These are phyloP conservation scores for Stropharia rugosoannulata DNA, from an alignment of 768 basidiomycete species.

Conservation along the genomic window DNA sequence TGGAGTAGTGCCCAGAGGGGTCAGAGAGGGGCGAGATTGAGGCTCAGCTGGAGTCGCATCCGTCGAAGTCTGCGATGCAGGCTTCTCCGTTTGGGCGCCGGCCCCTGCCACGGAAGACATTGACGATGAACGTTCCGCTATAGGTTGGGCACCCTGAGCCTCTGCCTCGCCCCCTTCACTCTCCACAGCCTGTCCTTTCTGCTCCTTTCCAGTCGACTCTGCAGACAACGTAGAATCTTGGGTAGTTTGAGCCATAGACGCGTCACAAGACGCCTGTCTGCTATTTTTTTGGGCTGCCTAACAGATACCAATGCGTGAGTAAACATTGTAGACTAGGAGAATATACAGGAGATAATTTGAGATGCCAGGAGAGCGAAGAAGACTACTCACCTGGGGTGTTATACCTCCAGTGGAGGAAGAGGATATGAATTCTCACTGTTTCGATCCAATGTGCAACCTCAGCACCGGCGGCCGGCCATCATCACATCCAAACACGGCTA, in stretches of 20 bases:
- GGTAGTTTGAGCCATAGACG: conserved; percentile 79
- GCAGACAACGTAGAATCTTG: conserved; percentile 41
- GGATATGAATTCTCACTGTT: conserved; percentile 26
- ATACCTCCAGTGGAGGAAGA: conserved; percentile 34
- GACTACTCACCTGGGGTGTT: conserved; percentile 35
- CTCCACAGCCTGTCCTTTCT: conserved; percentile 29
- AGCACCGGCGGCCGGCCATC: conserved; percentile 18
- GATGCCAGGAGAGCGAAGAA: not conserved
- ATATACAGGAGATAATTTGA: not conserved
- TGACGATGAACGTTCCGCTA: conserved; percentile 17
- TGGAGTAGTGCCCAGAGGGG: conserved; percentile 41
- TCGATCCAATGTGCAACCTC: conserved; percentile 18
- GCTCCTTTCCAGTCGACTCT: conserved; percentile 42
- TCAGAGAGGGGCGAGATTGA: conserved; percentile 41
- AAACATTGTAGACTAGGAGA: conserved; percentile 5
- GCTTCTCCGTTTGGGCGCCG: conserved; percentile 22
- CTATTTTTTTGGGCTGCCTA: conserved; percentile 31
- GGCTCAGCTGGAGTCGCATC: conserved; percentile 25
- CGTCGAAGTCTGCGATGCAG: conserved; percentile 19
- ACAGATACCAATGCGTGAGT: conserved; percentile 17
- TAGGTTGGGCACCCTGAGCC: conserved; percentile 16
- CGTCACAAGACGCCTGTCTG: conserved; percentile 64
- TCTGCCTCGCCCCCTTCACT: conserved; percentile 23
- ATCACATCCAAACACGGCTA: conserved; percentile 9
- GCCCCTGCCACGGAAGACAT: conserved; percentile 20